Evolutionary conservation across 345 rosid species (phyloP).

Genomic region (Linum lewisii): DNA sequence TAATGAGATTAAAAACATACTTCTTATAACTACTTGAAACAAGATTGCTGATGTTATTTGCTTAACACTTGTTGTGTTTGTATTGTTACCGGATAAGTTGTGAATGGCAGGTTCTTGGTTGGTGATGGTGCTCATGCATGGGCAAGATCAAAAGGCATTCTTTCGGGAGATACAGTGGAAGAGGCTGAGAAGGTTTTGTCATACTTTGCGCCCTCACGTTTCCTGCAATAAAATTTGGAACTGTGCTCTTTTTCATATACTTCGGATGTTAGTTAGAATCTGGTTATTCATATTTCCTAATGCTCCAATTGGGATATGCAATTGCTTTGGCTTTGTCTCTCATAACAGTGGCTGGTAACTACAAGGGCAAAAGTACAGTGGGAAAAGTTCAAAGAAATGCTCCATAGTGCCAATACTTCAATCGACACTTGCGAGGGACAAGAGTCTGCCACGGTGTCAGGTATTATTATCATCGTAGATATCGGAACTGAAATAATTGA

Average conservation of each 20-base stretch:
- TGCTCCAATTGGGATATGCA: background rate
- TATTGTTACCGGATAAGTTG: background rate
- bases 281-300: background rate
- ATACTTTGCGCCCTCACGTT: background rate
- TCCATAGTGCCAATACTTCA: slow-evolving; percentile 38
- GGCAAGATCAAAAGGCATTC: slow-evolving; percentile 60
- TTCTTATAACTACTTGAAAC: no score
- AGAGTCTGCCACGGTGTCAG: slow-evolving; percentile 20
- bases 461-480: slow-evolving; percentile 12
- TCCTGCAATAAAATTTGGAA: background rate
- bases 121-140: slow-evolving; percentile 87
- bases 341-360: slow-evolving; percentile 76
- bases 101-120: slow-evolving; percentile 59
- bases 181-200: slow-evolving; percentile 66
- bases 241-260: background rate
- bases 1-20: no score
- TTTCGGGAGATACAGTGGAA: slow-evolving; percentile 32
- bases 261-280: no score
- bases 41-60: no score
- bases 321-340: slow-evolving; percentile 1
- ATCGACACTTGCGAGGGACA: slow-evolving; percentile 12
- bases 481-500: background rate
- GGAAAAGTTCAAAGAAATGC: slow-evolving; percentile 62
- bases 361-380: slow-evolving; percentile 71
- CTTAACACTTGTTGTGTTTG: no score